Percentiles rank a stretch among this genome's conserved stretches.
phyloP scores from a whole-genome alignment of 1,284 basidiomycete genomes.

The Tilletia setariae region DNA sequence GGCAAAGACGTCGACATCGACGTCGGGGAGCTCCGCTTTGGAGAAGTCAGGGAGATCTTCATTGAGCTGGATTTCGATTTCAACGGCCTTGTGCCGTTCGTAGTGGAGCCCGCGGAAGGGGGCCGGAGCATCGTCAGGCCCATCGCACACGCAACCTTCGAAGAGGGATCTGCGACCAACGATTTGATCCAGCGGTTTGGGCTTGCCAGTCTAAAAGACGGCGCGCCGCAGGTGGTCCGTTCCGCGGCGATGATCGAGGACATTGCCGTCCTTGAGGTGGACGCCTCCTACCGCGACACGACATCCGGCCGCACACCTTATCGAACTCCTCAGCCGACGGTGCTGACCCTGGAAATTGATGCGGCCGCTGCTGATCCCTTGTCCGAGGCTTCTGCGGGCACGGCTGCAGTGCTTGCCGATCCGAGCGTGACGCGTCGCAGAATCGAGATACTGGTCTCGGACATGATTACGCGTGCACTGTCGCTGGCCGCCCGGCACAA shows the following conservation, averaged over 20 bases:
- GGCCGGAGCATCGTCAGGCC: not conserved
- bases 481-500: constrained; percentile 45
- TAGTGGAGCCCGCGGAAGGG: not conserved
- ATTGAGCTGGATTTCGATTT: constrained; percentile 48
- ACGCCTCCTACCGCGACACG: constrained; percentile 38
- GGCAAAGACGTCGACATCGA: constrained; percentile 92
- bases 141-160: constrained; percentile 23
- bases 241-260: constrained; percentile 37
- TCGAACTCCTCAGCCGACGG: constrained; percentile 26
- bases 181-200: constrained; percentile 50
- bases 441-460: constrained; percentile 44
- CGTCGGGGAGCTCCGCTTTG: constrained; percentile 67
- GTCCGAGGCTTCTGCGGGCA: constrained; percentile 31
- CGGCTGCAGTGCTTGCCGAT: constrained; percentile 40
- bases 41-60: constrained; percentile 45
- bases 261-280: constrained; percentile 44
- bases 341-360: constrained; percentile 46
- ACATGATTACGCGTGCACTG: constrained; percentile 49
- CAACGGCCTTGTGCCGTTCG: constrained; percentile 29
- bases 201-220: constrained; percentile 37
- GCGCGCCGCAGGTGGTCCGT: constrained; percentile 19
- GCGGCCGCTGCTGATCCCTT: constrained; percentile 37
- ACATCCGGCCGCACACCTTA: constrained; percentile 26
- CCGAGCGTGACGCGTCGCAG: constrained; percentile 43
- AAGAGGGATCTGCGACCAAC: constrained; percentile 44